Conservation (phyloP, 306 rosid species). For the Quercus parvula region DNA sequence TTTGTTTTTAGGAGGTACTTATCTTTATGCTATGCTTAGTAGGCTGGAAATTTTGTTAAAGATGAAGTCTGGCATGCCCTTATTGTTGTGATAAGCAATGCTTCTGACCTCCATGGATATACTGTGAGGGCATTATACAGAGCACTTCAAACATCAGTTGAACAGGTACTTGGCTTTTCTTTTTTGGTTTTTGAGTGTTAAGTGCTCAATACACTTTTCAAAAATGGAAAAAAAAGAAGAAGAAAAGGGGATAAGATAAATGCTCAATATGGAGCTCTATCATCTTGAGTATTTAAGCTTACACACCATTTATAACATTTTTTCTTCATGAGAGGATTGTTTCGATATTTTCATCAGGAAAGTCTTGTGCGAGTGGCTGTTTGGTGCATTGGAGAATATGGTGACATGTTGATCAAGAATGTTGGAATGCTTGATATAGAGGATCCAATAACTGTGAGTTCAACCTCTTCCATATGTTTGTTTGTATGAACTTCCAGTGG, state of each 20-base stretch:
- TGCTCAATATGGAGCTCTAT: constrained; percentile 15
- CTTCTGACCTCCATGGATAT: constrained; percentile 95
- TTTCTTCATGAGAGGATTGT: background rate
- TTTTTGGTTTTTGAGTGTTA: background rate
- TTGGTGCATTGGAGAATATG: constrained; percentile 98
- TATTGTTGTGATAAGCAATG: constrained; percentile 86
- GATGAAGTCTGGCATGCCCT: constrained; percentile 96
- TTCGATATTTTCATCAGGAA: constrained; percentile 60
- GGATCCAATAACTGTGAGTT: constrained; percentile 84
- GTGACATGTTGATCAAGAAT: constrained; percentile 82
- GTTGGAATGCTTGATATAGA: constrained; percentile 84
- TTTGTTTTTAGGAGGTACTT: constrained; percentile 35
- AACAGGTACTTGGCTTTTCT: constrained; percentile 62
- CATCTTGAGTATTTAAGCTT: constrained; percentile 4
- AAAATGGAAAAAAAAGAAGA: background rate
- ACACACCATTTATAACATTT: background rate
- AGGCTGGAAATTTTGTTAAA: constrained; percentile 99
- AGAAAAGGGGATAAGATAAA: constrained; percentile 9
- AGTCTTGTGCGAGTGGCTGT: constrained; percentile 93
- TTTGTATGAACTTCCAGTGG: constrained; percentile 5
- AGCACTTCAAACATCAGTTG: constrained; percentile 72
- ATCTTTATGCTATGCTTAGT: constrained; percentile 69
- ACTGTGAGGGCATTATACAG: constrained; percentile 84
- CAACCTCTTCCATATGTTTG: constrained; percentile 9
- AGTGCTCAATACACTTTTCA: background rate